Base-by-base conservation (phyloP, 176 grass and related monocot species). In the Phoenix dactylifera region DNA sequence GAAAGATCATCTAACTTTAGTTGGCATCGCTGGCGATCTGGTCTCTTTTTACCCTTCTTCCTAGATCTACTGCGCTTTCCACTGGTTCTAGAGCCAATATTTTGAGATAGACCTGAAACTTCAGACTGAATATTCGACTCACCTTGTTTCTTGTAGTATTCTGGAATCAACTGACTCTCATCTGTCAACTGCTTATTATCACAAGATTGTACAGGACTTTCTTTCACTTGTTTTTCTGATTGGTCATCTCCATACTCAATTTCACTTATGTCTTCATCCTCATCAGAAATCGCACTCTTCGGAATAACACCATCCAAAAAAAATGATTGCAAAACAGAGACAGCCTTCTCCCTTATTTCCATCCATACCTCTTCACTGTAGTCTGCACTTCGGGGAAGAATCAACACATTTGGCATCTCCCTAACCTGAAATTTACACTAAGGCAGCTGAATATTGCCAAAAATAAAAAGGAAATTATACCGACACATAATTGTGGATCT, bases 281-380 rank as follows among this genome's bases (percentile, higher is more conserved):
- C 87, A 72, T 97, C 93, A 49, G 87, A 97, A 74, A 97, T 56
- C 49, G 76, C 68, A 72, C 76, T 85, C 54, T 22, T 76, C 65
- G 93, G 93, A 71, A 97, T 65, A 56, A 83, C 79, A 70, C 93
- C 93, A 73, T 97, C 87, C 74, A 85, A 88, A 62, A 91, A 88
- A 75, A 91, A 97, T 15, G 93, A 88, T 52, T 97, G 93, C 39
- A 88, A 54, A 79, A 97, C 83, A 12, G 72, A 88, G 54, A 91
- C 80, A 76, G 81, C 70, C 64, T 97, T 97, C 63, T 97, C 93
- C 75, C 81, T 85, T 78, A 97, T 91, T 77, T 97, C 87, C 83
- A 97, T 78, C 93, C 93, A 97, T 16, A 91, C 93, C 82, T 97
- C 93, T 80, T 91, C 93, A 26, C 93, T 97, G 52, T 91, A 97